Evolutionary conservation across 768 basidiomycete genomes (phyloP), one percentile per base, ranked within the genome.

Genomic region (Mycena vitilis): DNA sequence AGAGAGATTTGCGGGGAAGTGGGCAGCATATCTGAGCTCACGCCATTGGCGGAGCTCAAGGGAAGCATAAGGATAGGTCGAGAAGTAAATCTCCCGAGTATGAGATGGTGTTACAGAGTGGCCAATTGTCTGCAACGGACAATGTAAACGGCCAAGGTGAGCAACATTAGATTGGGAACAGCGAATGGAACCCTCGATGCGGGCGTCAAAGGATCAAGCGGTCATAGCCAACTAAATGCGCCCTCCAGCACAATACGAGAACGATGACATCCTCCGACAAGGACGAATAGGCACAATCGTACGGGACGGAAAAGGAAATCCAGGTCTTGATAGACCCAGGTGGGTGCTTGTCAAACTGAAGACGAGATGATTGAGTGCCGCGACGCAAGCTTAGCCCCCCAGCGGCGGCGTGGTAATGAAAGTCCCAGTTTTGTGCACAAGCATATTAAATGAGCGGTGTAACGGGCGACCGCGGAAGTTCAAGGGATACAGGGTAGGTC

Each of bases 1-100:
- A 16, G 7, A 8, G 10, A 47, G 20, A 20, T 47, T 42, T 30
- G 30, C 40, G 16, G 45, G 45, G 45, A 20, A 45, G 18, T 47
- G 20, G 45, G 13, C 13, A 47, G 45, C 45, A 47, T 47, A 47
- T 13, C 45, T 8, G 45, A 47, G 45, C 45, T 47, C 45, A 47
- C 45, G 45, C 45, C 20, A 47, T 47, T 47, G n/a, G 45, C 45
- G 45, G 45, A 47, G 45, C 45, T 47, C 45, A 47, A 47, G 20
- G 45, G 20, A 47, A 47, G 45, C 45, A 18, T 47, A 47, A n/a
- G 45, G 15, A 15, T 16, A 18, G 45, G 18, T 47, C 20, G 18
- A 47, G 45, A 47, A 13, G 20, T 47, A 47, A 30, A 30, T 30
- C n/a, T 47, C 45, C 18, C 20, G 45, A 47, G 20, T 18, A n/a